Percentiles rank a stretch among this genome's conserved stretches.
Evolutionary conservation across 768 basidiomycete genomes (phyloP).

Genomic region (Phanerochaete sordida): DNA sequence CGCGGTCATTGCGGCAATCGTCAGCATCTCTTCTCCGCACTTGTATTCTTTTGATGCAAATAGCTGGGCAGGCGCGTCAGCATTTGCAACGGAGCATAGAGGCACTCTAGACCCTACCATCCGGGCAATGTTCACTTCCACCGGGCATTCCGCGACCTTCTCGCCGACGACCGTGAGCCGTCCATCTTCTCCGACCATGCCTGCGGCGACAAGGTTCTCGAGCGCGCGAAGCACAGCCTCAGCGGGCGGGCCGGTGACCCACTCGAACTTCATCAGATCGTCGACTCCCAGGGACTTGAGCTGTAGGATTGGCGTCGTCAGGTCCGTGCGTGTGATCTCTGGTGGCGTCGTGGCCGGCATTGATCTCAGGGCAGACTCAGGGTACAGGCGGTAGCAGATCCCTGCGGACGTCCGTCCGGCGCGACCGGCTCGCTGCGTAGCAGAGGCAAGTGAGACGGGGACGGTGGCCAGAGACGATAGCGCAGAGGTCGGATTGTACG

Average conservation of each 20-base stretch:
- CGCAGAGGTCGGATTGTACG: slow-evolving; percentile 82
- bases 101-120: slow-evolving; percentile 58
- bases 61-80: slow-evolving; percentile 48
- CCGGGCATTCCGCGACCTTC: slow-evolving; percentile 89
- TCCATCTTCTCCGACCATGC: slow-evolving; percentile 83
- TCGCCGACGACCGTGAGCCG: slow-evolving; percentile 73
- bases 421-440: slow-evolving; percentile 89
- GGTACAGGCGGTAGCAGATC: slow-evolving; percentile 89
- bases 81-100: background rate
- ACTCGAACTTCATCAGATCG: slow-evolving; percentile 94
- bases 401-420: slow-evolving; percentile 93
- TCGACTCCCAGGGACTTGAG: slow-evolving; percentile 94
- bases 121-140: slow-evolving; percentile 90
- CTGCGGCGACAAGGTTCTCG: slow-evolving; percentile 75
- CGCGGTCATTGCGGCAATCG: slow-evolving; percentile 93
- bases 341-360: slow-evolving; percentile 75
- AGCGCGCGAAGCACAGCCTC: slow-evolving; percentile 83
- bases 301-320: slow-evolving; percentile 89
- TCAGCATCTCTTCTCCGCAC: slow-evolving; percentile 94
- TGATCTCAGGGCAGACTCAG: slow-evolving; percentile 52
- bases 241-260: slow-evolving; percentile 85
- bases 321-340: slow-evolving; percentile 87
- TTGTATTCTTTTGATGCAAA: slow-evolving; percentile 81
- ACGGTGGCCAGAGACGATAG: slow-evolving; percentile 83
- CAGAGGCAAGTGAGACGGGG: slow-evolving; percentile 84